Conservation (phyloP, 257 asterid genomes). For the Buddleja alternifolia region DNA sequence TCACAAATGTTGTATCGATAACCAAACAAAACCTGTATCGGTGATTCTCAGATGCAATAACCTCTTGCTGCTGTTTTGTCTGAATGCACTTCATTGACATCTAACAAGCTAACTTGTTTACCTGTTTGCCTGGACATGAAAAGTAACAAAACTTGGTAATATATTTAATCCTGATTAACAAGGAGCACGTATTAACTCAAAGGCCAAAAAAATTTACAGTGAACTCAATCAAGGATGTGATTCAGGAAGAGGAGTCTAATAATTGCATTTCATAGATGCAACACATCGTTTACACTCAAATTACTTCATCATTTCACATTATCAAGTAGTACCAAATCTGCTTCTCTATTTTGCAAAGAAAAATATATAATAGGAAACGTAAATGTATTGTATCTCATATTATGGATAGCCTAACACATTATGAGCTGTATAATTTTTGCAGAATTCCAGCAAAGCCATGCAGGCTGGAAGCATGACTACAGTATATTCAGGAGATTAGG, state of each 20-base stretch:
- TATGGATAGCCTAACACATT: too few relatives aligned
- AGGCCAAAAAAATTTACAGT: not conserved
- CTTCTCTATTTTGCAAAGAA: too few relatives aligned
- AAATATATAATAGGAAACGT: too few relatives aligned
- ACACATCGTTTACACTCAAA: too few relatives aligned
- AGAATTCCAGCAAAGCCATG: not conserved
- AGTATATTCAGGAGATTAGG: not conserved
- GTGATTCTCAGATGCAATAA: conserved; percentile 15
- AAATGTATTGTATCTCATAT: too few relatives aligned
- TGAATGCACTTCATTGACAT: conserved; percentile 20
- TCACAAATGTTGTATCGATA: conserved; percentile 7
- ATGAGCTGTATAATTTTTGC: not conserved
- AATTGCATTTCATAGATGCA: too few relatives aligned
- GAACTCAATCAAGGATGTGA: too few relatives aligned
- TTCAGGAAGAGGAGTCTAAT: too few relatives aligned
- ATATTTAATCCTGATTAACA: not conserved
- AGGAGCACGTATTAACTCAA: not conserved
- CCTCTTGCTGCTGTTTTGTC: conserved; percentile 16
- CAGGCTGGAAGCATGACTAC: not conserved
- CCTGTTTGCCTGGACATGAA: conserved; percentile 47
- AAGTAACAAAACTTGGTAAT: conserved; percentile 12
- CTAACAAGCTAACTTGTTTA: conserved; percentile 19
- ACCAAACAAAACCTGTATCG: conserved; percentile 17
- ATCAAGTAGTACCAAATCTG: too few relatives aligned
- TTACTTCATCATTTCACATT: too few relatives aligned